phyloP scores from a whole-genome alignment of 208 protist species.

The Crithidia acanthocephali region DNA sequence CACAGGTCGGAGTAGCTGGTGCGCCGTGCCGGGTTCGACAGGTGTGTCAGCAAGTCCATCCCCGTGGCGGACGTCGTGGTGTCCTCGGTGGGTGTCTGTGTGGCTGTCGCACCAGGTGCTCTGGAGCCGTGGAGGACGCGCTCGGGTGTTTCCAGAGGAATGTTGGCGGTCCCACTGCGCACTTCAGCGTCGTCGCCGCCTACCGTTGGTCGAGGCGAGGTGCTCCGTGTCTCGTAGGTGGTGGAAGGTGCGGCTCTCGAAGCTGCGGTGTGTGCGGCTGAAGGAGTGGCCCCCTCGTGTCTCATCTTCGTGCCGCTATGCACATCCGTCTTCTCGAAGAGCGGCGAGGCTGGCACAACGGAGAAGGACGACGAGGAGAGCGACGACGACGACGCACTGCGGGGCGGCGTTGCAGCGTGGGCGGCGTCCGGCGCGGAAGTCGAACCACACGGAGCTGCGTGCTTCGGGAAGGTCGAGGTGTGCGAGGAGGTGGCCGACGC shows the following conservation, averaged over 20 bases:
- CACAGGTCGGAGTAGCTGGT: constrained; percentile 19
- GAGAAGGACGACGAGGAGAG: not conserved
- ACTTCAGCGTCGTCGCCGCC: not conserved
- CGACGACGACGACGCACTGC: not conserved
- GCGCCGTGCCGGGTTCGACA: not conserved
- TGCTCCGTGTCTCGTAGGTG: not conserved
- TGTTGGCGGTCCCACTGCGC: not conserved
- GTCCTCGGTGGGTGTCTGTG: not conserved
- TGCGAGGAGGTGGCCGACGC: too few species aligned
- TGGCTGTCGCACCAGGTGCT: not conserved
- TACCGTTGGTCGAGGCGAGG: too few species aligned
- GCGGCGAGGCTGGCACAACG: not conserved
- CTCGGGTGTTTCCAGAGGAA: not conserved
- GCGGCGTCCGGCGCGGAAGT: not conserved
- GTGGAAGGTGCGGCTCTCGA: not conserved
- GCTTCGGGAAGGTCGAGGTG: not conserved
- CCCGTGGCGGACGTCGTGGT: not conserved
- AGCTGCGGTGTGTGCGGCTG: not conserved
- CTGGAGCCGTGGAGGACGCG: not conserved
- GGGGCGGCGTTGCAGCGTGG: not conserved
- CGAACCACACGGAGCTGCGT: not conserved
- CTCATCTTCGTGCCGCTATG: not conserved
- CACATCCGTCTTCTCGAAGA: not conserved
- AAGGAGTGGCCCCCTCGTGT: not conserved
- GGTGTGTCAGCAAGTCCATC: not conserved